Conservation (phyloP, 345 rosid genomes). For the Gossypium raimondii region DNA sequence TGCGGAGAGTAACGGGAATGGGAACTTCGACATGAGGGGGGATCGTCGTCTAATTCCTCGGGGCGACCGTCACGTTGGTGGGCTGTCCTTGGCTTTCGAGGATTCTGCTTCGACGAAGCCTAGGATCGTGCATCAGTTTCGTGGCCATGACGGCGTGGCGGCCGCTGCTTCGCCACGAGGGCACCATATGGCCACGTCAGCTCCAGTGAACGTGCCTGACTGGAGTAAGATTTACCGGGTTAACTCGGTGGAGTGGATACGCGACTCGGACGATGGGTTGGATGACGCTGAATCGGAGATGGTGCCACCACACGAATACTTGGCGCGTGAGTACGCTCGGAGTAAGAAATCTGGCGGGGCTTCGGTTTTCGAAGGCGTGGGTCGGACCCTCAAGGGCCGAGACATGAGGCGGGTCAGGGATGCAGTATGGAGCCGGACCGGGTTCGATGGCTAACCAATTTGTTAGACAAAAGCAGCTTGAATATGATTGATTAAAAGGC, state of each 20-base stretch:
- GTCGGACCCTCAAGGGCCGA: constrained; percentile 87
- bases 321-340: constrained; percentile 61
- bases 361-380: constrained; percentile 80
- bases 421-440: constrained; percentile 93
- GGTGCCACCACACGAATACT: constrained; percentile 95
- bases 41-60: constrained; percentile 17
- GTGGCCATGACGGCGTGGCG: constrained; percentile 38
- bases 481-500: background rate
- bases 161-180: constrained; percentile 30
- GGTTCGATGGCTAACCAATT: constrained; percentile 45
- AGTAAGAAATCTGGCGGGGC: constrained; percentile 41
- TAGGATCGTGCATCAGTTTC: constrained; percentile 74
- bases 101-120: constrained; percentile 43
- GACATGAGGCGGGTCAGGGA: constrained; percentile 91
- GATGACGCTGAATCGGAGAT: constrained; percentile 40
- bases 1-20: constrained; percentile 21
- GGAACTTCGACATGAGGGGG: background rate
- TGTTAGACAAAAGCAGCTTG: background rate
- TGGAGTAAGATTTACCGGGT: constrained; percentile 87
- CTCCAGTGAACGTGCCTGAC: constrained; percentile 88
- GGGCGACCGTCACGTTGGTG: constrained; percentile 43
- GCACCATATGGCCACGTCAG: constrained; percentile 67
- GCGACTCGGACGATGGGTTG: constrained; percentile 49
- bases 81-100: constrained; percentile 66
- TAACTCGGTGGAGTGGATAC: constrained; percentile 76